These are phyloP conservation scores for Fraxinus sp. DNA, from an alignment of 305 asterid species.

Conservation along the genomic window DNA sequence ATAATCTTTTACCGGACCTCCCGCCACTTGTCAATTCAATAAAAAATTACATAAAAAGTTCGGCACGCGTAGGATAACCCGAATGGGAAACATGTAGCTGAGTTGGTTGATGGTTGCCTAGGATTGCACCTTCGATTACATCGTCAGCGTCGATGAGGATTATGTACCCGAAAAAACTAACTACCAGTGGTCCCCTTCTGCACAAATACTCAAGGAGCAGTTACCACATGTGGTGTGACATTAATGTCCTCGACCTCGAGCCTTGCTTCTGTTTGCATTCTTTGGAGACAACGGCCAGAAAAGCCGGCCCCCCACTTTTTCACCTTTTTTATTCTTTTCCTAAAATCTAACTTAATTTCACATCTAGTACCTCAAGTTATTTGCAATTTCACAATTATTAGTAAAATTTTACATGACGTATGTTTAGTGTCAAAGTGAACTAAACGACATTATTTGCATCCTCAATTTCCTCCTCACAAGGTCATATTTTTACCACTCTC, in stretches of 20 bases:
- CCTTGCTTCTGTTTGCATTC: background rate
- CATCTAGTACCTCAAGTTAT: background rate
- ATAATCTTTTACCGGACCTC: too few species aligned
- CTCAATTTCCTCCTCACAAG: background rate
- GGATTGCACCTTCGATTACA: background rate
- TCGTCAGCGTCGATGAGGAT: slow-evolving; percentile 7
- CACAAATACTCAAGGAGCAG: background rate
- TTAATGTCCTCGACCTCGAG: background rate
- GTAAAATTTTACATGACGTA: background rate
- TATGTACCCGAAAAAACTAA: slow-evolving; percentile 4
- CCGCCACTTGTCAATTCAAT: too few species aligned
- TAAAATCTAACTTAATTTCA: background rate
- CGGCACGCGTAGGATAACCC: too few species aligned
- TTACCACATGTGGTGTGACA: background rate
- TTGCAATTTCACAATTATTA: background rate
- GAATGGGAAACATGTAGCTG: background rate
- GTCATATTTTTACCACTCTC: background rate
- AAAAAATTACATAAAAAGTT: too few species aligned
- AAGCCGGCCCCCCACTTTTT: background rate
- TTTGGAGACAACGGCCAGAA: background rate
- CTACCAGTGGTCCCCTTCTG: slow-evolving; percentile 5
- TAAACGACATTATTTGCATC: too few species aligned
- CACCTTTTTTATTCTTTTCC: background rate
- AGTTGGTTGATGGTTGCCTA: background rate
- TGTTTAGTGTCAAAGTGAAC: background rate